phyloP scores from a whole-genome alignment of 2,329 filamentous ascomycete species.

The Biscogniauxia mediterranea region DNA sequence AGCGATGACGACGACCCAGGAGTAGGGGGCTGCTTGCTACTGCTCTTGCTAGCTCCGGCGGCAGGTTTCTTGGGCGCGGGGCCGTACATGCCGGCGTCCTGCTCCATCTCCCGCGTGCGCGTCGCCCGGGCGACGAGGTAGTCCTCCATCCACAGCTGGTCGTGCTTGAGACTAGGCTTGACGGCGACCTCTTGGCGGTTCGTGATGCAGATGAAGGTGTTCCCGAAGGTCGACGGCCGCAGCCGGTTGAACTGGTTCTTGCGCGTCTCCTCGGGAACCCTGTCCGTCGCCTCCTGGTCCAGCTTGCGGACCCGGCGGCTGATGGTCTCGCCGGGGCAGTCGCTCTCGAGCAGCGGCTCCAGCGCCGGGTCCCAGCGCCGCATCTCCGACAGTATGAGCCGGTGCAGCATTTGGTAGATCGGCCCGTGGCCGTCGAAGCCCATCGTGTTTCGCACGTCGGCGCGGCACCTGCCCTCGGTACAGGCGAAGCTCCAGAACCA shows the following conservation, averaged over 20 bases:
- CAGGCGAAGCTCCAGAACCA: conserved; percentile 17
- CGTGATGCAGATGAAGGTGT: neutral
- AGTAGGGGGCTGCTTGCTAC: too few relatives aligned
- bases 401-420: conserved; percentile 21
- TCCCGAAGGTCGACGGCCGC: neutral
- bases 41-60: too few relatives aligned
- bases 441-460: conserved; percentile 12
- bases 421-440: conserved; percentile 22
- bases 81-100: too few relatives aligned
- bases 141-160: too few relatives aligned
- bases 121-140: too few relatives aligned
- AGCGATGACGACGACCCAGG: too few relatives aligned
- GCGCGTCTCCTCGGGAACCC: too few relatives aligned
- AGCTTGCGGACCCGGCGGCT: conserved; percentile 7
- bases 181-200: too few relatives aligned
- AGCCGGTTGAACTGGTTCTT: neutral
- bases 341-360: conserved; percentile 7
- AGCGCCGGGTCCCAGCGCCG: conserved; percentile 17
- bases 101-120: too few relatives aligned
- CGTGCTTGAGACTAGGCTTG: too few relatives aligned
- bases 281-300: neutral
- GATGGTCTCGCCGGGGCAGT: conserved; percentile 14
- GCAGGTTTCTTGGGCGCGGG: too few relatives aligned
- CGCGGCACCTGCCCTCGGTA: conserved; percentile 6
- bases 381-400: conserved; percentile 20